phyloP scores from a whole-genome alignment of 2,329 filamentous ascomycete genomes.

The Colletotrichum shisoi region DNA sequence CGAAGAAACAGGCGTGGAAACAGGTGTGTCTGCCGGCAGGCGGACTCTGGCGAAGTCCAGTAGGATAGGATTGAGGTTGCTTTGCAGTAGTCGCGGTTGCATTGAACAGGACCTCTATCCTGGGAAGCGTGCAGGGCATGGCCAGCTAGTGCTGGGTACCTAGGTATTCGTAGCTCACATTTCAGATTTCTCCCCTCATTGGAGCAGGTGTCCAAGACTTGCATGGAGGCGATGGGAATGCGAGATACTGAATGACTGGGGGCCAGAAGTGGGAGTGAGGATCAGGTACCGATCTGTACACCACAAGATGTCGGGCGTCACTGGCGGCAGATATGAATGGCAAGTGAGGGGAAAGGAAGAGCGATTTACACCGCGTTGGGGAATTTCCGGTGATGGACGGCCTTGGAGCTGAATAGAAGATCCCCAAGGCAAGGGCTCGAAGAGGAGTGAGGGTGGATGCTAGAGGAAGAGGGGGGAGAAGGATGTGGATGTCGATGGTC shows the following conservation, averaged over 20 bases:
- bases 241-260: background rate
- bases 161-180: background rate
- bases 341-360: conserved; percentile 5
- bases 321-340: conserved; percentile 1
- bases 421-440: background rate
- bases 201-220: conserved; percentile 10
- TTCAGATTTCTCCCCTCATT: conserved; percentile 13
- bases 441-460: conserved; percentile 2
- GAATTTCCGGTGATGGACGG: background rate
- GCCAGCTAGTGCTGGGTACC: background rate
- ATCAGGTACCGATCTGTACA: background rate
- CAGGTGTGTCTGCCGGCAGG: conserved; percentile 8
- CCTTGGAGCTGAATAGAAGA: conserved; percentile 14
- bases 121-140: background rate
- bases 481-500: conserved; percentile 5
- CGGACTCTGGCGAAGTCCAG: background rate
- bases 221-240: conserved; percentile 2
- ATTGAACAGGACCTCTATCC: conserved; percentile 1
- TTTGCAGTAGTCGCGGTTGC: conserved; percentile 4
- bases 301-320: background rate
- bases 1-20: conserved; percentile 1
- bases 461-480: conserved; percentile 2
- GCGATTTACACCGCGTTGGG: background rate
- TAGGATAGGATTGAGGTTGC: conserved; percentile 3
- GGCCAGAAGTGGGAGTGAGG: conserved; percentile 2